Evolutionary conservation across 2,329 filamentous ascomycete species (phyloP).

Genomic region (Harringtonia aguacate): DNA sequence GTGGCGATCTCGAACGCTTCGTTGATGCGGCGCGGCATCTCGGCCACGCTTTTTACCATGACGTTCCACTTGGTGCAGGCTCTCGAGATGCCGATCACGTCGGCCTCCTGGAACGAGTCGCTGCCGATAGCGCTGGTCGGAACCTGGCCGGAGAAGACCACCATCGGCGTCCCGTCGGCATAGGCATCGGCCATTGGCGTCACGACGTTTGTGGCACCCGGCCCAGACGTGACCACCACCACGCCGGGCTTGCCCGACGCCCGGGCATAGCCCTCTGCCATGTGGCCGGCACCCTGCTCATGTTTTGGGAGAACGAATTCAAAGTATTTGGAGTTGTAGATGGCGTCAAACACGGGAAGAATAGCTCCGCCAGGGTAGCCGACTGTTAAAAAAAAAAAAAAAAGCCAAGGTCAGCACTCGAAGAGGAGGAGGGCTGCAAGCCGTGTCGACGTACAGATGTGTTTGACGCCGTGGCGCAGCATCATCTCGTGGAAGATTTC

Average conservation of each 20-base stretch:
- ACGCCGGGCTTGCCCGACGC: slow-evolving; percentile 91
- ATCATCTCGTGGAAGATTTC: slow-evolving; percentile 99
- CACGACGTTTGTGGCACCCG: slow-evolving; percentile 91
- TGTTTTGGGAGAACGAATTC: slow-evolving; percentile 92
- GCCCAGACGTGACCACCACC: slow-evolving; percentile 91
- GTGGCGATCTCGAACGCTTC: slow-evolving; percentile 98
- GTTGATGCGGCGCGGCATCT: slow-evolving; percentile 87
- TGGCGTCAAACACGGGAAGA: slow-evolving; percentile 95
- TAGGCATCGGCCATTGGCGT: slow-evolving; percentile 95
- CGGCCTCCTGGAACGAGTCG: slow-evolving; percentile 94
- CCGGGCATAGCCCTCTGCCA: slow-evolving; percentile 94
- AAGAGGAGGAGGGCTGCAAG: not conserved
- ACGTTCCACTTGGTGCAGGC: slow-evolving; percentile 99
- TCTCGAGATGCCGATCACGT: slow-evolving; percentile 86
- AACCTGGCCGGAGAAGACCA: slow-evolving; percentile 94
- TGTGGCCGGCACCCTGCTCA: slow-evolving; percentile 96
- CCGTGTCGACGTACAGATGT: slow-evolving; percentile 64
- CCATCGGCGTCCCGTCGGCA: slow-evolving; percentile 89
- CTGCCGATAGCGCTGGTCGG: slow-evolving; percentile 82
- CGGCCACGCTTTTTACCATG: slow-evolving; percentile 92
- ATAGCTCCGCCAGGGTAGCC: slow-evolving; percentile 94
- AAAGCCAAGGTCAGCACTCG: not conserved
- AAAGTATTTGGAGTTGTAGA: slow-evolving; percentile 96
- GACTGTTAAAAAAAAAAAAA: slow-evolving; percentile 34
- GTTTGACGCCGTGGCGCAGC: slow-evolving; percentile 82